Evolutionary conservation across 2,329 filamentous ascomycete genomes (phyloP).

Genomic region (Colletotrichum cordylinicola): DNA sequence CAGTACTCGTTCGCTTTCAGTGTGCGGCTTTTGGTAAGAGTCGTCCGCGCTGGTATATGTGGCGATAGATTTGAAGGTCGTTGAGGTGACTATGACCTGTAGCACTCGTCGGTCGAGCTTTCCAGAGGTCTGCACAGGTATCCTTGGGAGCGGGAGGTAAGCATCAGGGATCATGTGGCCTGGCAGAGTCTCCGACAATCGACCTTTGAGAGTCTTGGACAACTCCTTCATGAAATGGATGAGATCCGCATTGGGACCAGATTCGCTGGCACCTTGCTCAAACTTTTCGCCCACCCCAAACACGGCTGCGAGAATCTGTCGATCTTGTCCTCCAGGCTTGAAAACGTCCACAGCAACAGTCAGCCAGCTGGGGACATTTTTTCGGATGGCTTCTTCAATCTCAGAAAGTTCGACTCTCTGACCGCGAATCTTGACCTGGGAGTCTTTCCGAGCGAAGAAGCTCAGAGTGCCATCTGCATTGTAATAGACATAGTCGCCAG

Average conservation of each 20-base stretch:
- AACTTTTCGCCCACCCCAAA: background rate
- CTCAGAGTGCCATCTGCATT: constrained; percentile 44
- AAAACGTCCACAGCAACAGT: constrained; percentile 4
- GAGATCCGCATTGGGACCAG: background rate
- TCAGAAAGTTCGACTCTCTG: constrained; percentile 49
- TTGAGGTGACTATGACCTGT: background rate
- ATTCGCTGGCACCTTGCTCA: background rate
- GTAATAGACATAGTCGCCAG: constrained; percentile 53
- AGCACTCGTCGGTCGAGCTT: constrained; percentile 1
- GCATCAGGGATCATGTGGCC: constrained; percentile 2
- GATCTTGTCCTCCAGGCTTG: background rate
- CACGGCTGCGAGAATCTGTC: background rate
- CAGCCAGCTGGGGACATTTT: background rate
- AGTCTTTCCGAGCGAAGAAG: constrained; percentile 56
- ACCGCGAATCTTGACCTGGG: constrained; percentile 59
- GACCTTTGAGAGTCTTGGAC: background rate
- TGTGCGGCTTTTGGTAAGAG: background rate
- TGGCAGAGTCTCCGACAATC: background rate
- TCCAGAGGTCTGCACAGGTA: background rate
- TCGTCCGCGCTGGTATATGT: background rate
- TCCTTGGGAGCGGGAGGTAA: background rate
- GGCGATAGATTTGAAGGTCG: background rate
- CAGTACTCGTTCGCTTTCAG: background rate
- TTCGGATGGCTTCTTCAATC: constrained; percentile 10
- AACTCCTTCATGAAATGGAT: background rate